Percentiles rank a stretch among this genome's conserved stretches.
These are phyloP conservation scores for Phytophthora vignae DNA, from an alignment of 352 stramenopile species.

Conservation along the genomic window DNA sequence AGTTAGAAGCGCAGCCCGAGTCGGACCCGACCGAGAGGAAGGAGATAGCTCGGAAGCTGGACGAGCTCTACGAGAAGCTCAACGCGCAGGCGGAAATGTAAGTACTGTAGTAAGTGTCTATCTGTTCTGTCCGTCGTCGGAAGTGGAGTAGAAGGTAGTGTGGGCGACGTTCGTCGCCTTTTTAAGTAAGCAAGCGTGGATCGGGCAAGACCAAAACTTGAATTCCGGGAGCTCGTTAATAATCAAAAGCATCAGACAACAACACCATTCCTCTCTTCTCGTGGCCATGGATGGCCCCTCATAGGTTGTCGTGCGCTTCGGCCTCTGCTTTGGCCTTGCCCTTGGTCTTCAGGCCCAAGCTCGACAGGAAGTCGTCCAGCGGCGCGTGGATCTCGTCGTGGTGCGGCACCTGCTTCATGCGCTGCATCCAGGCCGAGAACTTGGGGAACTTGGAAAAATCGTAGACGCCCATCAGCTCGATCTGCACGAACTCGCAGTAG, in stretches of 20 bases:
- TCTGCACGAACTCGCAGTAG: conserved; percentile 52
- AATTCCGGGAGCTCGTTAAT: conserved; percentile 26
- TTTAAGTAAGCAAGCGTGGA: conserved; percentile 30
- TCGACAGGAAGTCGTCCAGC: conserved; percentile 34
- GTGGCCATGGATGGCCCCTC: background rate
- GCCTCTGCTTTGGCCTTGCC: conserved; percentile 13
- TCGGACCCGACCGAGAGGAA: conserved; percentile 46
- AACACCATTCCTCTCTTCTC: conserved; percentile 2
- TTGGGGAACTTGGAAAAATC: conserved; percentile 50
- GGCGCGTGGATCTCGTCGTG: conserved; percentile 54
- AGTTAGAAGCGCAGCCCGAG: conserved; percentile 52
- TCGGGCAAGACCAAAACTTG: conserved; percentile 12
- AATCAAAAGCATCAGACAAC: conserved; percentile 15
- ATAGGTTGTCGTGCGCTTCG: background rate
- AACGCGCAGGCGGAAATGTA: conserved; percentile 47
- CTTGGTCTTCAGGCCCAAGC: conserved; percentile 28
- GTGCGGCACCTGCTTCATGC: conserved; percentile 49
- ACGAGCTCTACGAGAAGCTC: conserved; percentile 62
- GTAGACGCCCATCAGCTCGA: conserved; percentile 47
- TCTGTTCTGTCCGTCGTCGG: conserved; percentile 29
- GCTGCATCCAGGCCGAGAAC: conserved; percentile 44
- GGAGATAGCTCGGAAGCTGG: conserved; percentile 51
- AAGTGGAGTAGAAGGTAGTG: conserved; percentile 20
- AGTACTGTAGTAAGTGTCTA: conserved; percentile 24
- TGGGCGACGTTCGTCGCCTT: conserved; percentile 7